These are phyloP conservation scores for Scheffersomyces segobiensis DNA, from an alignment of 1,139 yeast species.

Conservation along the genomic window DNA sequence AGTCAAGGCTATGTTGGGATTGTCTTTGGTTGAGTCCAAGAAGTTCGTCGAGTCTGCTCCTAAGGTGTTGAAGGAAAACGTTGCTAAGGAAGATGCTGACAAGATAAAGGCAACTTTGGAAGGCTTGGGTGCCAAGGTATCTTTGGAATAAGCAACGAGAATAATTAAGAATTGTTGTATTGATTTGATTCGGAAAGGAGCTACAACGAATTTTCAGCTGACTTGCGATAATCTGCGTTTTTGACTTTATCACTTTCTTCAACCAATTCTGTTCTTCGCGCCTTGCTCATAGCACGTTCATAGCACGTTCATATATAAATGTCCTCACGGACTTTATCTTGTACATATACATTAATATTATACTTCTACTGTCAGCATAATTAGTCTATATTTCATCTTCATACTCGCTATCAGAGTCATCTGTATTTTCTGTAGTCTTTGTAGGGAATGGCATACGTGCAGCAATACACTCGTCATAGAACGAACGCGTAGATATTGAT, in stretches of 20 bases:
- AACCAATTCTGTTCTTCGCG: background rate
- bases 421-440: background rate
- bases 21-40: conserved; percentile 94
- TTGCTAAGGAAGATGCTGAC: conserved; percentile 87
- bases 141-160: conserved; percentile 61
- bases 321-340: conserved; percentile 7
- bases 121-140: conserved; percentile 90
- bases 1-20: conserved; percentile 86
- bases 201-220: background rate
- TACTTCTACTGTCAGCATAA: conserved; percentile 2
- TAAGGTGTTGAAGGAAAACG: conserved; percentile 82
- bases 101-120: conserved; percentile 91
- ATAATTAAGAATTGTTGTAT: background rate
- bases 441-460: background rate
- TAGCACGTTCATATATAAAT: background rate
- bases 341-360: conserved; percentile 16
- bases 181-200: background rate
- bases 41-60: conserved; percentile 98
- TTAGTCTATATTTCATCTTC: conserved; percentile 14
- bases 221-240: background rate
- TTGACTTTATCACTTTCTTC: background rate
- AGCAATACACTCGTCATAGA: conserved; percentile 3
- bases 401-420: conserved; percentile 19
- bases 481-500: conserved; percentile 12
- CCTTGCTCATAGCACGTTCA: background rate